Conservation (phyloP, 2,329 filamentous ascomycete genomes). For the Aspergillus pseudoglaucus region DNA sequence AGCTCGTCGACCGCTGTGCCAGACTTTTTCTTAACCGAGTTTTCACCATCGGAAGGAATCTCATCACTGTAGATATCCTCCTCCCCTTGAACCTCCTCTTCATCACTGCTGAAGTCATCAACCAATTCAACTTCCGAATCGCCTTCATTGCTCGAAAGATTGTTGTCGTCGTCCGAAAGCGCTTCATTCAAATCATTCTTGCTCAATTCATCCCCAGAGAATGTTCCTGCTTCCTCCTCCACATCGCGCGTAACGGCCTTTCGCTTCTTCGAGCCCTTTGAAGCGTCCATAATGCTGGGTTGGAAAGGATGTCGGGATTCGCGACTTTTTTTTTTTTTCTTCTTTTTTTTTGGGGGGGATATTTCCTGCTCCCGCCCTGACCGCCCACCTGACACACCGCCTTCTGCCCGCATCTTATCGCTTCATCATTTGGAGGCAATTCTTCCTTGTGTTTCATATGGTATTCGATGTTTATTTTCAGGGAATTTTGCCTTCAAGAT, state of each 20-base stretch:
- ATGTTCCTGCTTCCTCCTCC: conserved; percentile 43
- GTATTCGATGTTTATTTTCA: not conserved
- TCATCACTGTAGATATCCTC: conserved; percentile 46
- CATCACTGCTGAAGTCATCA: conserved; percentile 44
- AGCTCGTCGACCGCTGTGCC: conserved; percentile 13
- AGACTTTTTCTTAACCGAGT: conserved; percentile 33
- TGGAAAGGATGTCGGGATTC: not conserved
- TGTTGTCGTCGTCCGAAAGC: conserved; percentile 37
- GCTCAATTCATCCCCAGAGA: conserved; percentile 56
- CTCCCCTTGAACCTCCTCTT: conserved; percentile 46
- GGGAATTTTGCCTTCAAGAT: conserved; percentile 2
- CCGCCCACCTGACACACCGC: conserved; percentile 35
- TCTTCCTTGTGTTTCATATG: conserved; percentile 1
- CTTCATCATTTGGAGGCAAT: conserved; percentile 8
- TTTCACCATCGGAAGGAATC: conserved; percentile 42
- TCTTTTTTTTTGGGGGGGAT: not conserved
- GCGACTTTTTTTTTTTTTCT: conserved; percentile 21
- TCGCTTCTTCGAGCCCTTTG: conserved; percentile 52
- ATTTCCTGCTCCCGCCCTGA: conserved; percentile 12
- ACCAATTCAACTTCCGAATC: conserved; percentile 50
- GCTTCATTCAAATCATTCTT: conserved; percentile 37
- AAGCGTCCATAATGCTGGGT: conserved; percentile 25
- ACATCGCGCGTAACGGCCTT: conserved; percentile 55
- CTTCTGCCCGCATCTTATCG: conserved; percentile 17
- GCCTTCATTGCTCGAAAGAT: conserved; percentile 31